Evolutionary conservation across 345 rosid species (phyloP), one percentile per base, ranked within the genome.

Genomic region (Dipteronia sinensis): DNA sequence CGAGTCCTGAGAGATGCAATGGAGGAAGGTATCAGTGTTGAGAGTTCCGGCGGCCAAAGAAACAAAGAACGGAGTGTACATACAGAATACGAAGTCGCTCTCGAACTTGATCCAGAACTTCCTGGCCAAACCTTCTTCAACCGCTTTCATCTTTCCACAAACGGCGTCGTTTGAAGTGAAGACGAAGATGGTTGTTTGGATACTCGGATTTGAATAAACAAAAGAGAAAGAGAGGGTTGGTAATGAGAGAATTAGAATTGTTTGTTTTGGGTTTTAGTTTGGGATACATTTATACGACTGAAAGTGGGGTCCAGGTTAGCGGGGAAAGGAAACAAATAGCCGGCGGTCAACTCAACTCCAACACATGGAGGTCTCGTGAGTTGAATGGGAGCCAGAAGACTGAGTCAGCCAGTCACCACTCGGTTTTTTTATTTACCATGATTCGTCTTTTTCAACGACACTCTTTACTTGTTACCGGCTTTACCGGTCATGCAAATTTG

Each of bases 21-120:
- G 82, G 15, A 75, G 56, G 58, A 88, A 88, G 17, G 68, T 12
- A 10, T 83, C 82, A 69, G 76, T 22, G 65, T 68, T 27, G 7
- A 88, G 81, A 22, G 51, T 77, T 0, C 89, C 91, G 34, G 91
- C 77, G 31, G 91, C 91, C 72, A 88, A 72, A 67, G 69, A 76
- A 53, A 88, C 82, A 53, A 86, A 77, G 79, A 88, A 86, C 3
- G 91, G 88, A 49, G 83, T 80, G 79, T 85, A 86, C 66, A 74
- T 69, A 29, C 81, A 76, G 38, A 85, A 83, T 70, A 85, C 76
- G 22, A 84, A 83, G 29, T 85, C 84, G 51, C 79, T 79, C 69
- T 77, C 76, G 69, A 70, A 85, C 82, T 88, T 88, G 78, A 67
- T 88, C 91, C 91, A 88, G 16, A 83, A 73, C 78, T 79, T 83